Conservation (phyloP, 1,284 basidiomycete species). For the Porogramme epimiltina region DNA sequence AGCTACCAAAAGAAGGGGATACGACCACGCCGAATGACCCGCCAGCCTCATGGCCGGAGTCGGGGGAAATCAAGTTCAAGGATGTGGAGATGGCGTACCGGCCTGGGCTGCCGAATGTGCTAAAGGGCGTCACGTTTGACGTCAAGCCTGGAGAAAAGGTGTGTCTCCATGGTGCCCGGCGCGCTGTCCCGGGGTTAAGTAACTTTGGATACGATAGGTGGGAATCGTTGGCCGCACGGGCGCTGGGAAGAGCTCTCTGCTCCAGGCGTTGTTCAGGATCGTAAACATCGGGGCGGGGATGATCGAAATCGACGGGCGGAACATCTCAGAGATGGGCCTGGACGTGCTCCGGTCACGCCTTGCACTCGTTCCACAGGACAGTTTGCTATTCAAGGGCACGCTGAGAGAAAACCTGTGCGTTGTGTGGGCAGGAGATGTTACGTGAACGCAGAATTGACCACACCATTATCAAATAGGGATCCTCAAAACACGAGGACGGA, state of each 20-base stretch:
- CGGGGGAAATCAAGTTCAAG: slow-evolving; percentile 63
- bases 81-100: slow-evolving; percentile 71
- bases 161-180: slow-evolving; percentile 2
- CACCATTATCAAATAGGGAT: slow-evolving; percentile 42
- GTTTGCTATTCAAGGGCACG: slow-evolving; percentile 64
- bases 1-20: slow-evolving; percentile 52
- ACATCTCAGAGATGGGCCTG: slow-evolving; percentile 60
- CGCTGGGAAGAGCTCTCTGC: slow-evolving; percentile 77
- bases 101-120: slow-evolving; percentile 69
- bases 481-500: slow-evolving; percentile 57
- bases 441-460: not conserved
- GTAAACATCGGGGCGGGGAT: slow-evolving; percentile 64
- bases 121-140: slow-evolving; percentile 66
- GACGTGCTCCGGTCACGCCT: slow-evolving; percentile 59
- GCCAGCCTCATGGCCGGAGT: slow-evolving; percentile 67
- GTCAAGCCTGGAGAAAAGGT: slow-evolving; percentile 74
- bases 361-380: slow-evolving; percentile 76
- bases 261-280: slow-evolving; percentile 76
- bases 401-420: slow-evolving; percentile 66
- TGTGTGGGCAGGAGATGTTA: not conserved
- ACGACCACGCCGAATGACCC: slow-evolving; percentile 47
- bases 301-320: slow-evolving; percentile 72
- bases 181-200: not conserved
- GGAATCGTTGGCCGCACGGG: slow-evolving; percentile 79
- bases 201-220: slow-evolving; percentile 42